Conservation (phyloP, 345 rosid species). For the Anacardium occidentale region DNA sequence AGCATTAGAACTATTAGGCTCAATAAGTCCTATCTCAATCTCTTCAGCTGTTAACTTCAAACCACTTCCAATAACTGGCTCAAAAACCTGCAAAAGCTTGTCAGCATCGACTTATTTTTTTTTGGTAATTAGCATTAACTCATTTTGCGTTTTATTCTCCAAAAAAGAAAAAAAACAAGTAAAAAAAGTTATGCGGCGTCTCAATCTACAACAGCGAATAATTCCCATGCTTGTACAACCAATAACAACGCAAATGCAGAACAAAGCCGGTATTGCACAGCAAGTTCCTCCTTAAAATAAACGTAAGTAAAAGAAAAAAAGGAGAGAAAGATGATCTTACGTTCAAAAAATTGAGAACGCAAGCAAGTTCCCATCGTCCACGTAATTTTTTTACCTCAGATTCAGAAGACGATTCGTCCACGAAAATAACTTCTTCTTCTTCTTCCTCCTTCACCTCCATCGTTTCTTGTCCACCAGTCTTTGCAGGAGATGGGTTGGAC, state of each 20-base stretch:
- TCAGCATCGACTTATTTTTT: too few species aligned
- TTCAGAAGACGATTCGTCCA: constrained; percentile 31
- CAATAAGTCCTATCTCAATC: constrained; percentile 63
- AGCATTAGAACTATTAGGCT: constrained; percentile 46
- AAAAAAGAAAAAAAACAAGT: too few species aligned
- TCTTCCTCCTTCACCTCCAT: constrained; percentile 4
- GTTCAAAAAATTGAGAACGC: constrained; percentile 71
- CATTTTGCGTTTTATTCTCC: too few species aligned
- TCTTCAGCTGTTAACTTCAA: constrained; percentile 79
- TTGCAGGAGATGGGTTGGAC: constrained; percentile 11
- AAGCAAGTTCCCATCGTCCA: constrained; percentile 87
- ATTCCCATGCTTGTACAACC: neutral
- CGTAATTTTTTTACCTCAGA: constrained; percentile 55
- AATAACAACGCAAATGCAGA: neutral
- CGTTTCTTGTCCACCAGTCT: constrained; percentile 7
- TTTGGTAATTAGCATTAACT: too few species aligned
- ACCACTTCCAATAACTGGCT: constrained; percentile 53
- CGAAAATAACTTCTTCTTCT: constrained; percentile 17
- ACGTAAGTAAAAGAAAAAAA: too few species aligned
- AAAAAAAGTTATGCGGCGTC: too few species aligned
- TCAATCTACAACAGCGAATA: too few species aligned
- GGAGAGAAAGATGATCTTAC: constrained; percentile 38
- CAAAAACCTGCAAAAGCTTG: constrained; percentile 56
- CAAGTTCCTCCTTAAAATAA: neutral
- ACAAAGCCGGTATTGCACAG: neutral